Evolutionary conservation across 148 eudicot genomes (phyloP), one percentile per base, ranked within the genome.

Genomic region (Silene conica): DNA sequence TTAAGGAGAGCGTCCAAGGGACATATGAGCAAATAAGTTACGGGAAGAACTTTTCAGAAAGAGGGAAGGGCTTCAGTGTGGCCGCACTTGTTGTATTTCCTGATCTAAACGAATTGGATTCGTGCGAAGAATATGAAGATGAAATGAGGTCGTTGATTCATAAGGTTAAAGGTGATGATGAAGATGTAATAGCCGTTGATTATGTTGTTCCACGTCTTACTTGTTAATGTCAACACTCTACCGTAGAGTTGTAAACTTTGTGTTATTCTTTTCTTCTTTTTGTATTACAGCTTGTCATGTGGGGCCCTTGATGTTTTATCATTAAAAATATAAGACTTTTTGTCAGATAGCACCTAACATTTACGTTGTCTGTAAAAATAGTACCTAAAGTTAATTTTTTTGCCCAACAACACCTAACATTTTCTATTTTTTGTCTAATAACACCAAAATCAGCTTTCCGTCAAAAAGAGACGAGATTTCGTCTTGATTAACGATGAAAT

Each of bases 51-150:
- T 48, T 82, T 3, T 19, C 28, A 0, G 82, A 63, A 0, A 56
- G 79, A 46, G 80, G 52, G 15, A 73, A 73, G 50, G 78, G 78
- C 25, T 82, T 46, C 75, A 45, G 68, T 28, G 62, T 83, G 69
- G 82, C 77, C 34, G 46, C 73, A 6, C 63, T 79, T 48, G 80
- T 62, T 38, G 79, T 80, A 45, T 83, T 79, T 58, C 65, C 56
- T 25, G 78, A 83, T 69, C 38, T 83, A 43, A 83, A 76, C 19
- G 85, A 83, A 19, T 21, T 83, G 66, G 85, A 83, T 70, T 80
- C 80, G 1, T 31, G 80, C 6, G 85, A 83, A 69, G 85, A 83
- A 25, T 80, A 73, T 31, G 82, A 83, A 34, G 82, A 82, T 69
- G 15, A 73, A 11, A 62, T 80, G 70, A 69, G 80, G 19, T 31